phyloP scores from a whole-genome alignment of 2,329 filamentous ascomycete genomes.

The Davidsoniella eucalypti region DNA sequence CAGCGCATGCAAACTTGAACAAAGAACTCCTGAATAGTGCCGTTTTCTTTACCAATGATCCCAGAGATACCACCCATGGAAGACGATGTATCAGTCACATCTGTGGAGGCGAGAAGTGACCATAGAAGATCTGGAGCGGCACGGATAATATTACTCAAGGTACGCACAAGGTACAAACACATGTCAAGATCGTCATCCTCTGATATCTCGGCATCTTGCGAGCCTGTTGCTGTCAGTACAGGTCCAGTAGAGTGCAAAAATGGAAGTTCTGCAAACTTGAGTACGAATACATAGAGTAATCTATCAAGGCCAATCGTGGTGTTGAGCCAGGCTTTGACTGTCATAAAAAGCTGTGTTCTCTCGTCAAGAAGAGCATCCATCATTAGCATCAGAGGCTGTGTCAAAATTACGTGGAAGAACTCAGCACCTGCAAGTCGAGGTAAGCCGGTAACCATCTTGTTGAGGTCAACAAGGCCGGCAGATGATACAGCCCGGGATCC shows the following conservation, averaged over 20 bases:
- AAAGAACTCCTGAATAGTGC: slow-evolving; percentile 52
- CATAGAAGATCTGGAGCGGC: slow-evolving; percentile 54
- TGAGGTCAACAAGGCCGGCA: slow-evolving; percentile 5
- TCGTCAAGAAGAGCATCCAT: slow-evolving; percentile 64
- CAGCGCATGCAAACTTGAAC: slow-evolving; percentile 48
- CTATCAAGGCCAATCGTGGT: slow-evolving; percentile 46
- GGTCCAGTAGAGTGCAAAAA: slow-evolving; percentile 26
- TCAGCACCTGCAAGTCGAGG: slow-evolving; percentile 37
- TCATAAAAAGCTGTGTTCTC: slow-evolving; percentile 56
- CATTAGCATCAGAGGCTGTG: slow-evolving; percentile 64
- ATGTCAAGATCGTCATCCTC: slow-evolving; percentile 56
- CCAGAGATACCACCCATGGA: slow-evolving; percentile 24
- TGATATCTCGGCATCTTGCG: slow-evolving; percentile 18
- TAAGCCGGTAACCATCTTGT: slow-evolving; percentile 18
- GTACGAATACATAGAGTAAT: slow-evolving; percentile 43
- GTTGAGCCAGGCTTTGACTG: slow-evolving; percentile 67
- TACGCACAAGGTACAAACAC: slow-evolving; percentile 62
- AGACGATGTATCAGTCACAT: slow-evolving; percentile 30
- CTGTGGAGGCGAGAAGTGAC: slow-evolving; percentile 50
- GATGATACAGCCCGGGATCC: slow-evolving; percentile 22
- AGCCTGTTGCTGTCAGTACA: slow-evolving; percentile 2
- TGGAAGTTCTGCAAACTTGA: slow-evolving; percentile 37
- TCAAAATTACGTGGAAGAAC: slow-evolving; percentile 57
- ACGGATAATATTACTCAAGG: slow-evolving; percentile 55
- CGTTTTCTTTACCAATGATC: slow-evolving; percentile 33